Base-by-base conservation (phyloP, 2,329 filamentous ascomycete genomes). In the Coleophoma cylindrospora region DNA sequence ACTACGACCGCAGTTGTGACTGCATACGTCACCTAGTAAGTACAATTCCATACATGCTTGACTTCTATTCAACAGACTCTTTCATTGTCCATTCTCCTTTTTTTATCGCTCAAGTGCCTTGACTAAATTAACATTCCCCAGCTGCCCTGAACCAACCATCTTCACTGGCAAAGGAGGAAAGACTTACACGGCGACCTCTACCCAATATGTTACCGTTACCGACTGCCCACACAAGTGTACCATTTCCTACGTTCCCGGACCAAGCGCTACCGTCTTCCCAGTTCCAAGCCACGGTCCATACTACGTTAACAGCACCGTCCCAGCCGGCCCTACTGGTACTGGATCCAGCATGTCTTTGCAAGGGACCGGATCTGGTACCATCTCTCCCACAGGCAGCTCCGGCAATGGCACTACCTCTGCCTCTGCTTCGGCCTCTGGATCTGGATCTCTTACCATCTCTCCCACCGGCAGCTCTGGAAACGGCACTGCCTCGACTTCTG, bases 131-230 rank as follows among this genome's bases (percentile, higher is more conserved):
- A 8, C 27, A 8, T 3, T 27, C 3, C 9, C 27, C 27, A 27
- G 27, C 36, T 51, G 45, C 49, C 44, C 56, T 9, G 13, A 21
- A 9, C 33, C 49, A 17, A 58, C 54, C 44, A 32, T 34, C 8
- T 52, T 51, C 38, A 47, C 48, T 6, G 36, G 36, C n/a, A 13
- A 55, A 14, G 43, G 38, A 10, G 51, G 41, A 34, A 51, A 53
- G 27, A 50, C 47, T 2, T 50, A 51, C 36, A 50, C 47, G 27
- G 52, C 44, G 22, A 41, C 46, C 14, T 45, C 44, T n/a, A 37
- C 45, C 10, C 37, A 50, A 43, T 58, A 52, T 52, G 47, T 52
- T 40, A 54, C 54, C 14, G 47, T 57, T 38, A 53, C 48, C 27
- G 40, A 49, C 44, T 56, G 53, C 45, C 48, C 50, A 4, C 19